A percentile compares a stretch with the other conserved stretches of the same genome.
Conservation (phyloP, 352 stramenopile genomes). For the Pythium insidiosum region DNA sequence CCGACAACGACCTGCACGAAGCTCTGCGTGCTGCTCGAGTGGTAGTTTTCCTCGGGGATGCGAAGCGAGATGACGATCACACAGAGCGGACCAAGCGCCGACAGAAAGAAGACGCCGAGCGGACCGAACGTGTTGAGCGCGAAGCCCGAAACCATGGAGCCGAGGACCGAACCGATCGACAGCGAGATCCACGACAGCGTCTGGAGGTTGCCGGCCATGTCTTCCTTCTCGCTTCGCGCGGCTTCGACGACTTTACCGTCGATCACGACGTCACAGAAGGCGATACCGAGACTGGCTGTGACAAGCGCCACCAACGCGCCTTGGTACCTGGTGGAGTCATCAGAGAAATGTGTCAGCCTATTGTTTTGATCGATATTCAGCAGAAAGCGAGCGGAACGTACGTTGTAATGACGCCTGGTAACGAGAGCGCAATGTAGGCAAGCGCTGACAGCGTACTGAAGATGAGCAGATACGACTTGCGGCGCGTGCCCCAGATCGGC, state of each 20-base stretch:
- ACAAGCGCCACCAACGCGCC: conserved; percentile 48
- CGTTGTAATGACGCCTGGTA: conserved; percentile 44
- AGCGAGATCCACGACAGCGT: conserved; percentile 73
- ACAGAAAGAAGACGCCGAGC: conserved; percentile 64
- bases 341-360: too few relatives aligned
- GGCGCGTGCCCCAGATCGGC: conserved; percentile 58
- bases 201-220: conserved; percentile 72
- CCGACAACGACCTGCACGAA: conserved; percentile 40
- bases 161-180: conserved; percentile 61
- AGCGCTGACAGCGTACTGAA: conserved; percentile 49
- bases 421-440: conserved; percentile 52
- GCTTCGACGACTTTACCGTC: conserved; percentile 73
- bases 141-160: conserved; percentile 55
- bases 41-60: conserved; percentile 45
- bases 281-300: conserved; percentile 68
- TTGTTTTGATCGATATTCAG: too few relatives aligned
- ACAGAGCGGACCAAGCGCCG: conserved; percentile 56
- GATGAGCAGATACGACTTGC: conserved; percentile 76
- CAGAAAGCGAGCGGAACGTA: conserved; percentile 16
- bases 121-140: conserved; percentile 51
- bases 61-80: conserved; percentile 53
- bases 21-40: conserved; percentile 10
- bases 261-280: conserved; percentile 78
- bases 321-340: conserved; percentile 22
- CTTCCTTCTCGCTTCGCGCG: conserved; percentile 52